phyloP scores from a whole-genome alignment of 139 green algal genomes.

The Volvox africanus region DNA sequence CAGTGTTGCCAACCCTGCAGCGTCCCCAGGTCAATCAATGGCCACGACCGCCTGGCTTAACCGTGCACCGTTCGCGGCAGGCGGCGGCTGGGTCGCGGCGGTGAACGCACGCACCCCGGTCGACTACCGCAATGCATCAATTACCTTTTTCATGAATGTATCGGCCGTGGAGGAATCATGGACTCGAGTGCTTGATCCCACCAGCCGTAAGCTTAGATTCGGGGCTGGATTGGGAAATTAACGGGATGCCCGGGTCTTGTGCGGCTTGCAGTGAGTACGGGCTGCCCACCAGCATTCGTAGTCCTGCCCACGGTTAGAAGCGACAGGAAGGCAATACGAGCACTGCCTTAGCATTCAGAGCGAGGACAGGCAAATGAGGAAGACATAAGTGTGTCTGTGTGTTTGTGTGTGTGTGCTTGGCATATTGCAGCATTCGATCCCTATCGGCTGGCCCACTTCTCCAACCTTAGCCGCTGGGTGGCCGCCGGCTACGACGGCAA shows the following conservation, averaged over 20 bases:
- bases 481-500: conserved; percentile 11
- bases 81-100: conserved; percentile 42
- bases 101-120: conserved; percentile 25
- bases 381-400: too few species aligned
- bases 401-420: too few species aligned
- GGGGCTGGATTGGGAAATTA: too few species aligned
- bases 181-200: conserved; percentile 1
- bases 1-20: too few species aligned
- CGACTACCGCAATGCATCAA: conserved; percentile 22
- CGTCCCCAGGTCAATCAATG: too few species aligned
- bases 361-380: too few species aligned
- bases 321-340: too few species aligned
- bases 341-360: too few species aligned
- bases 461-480: conserved; percentile 31
- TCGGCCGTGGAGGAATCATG: conserved; percentile 10
- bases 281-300: too few species aligned
- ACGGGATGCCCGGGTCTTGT: too few species aligned
- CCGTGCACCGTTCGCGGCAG: conserved; percentile 35
- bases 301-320: too few species aligned
- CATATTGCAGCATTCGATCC: conserved; percentile 41
- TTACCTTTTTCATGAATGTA: conserved; percentile 29
- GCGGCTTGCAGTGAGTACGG: too few species aligned
- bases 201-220: neutral
- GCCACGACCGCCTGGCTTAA: conserved; percentile 13
- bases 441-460: conserved; percentile 45